Evolutionary conservation across 768 basidiomycete genomes (phyloP), one percentile per base, ranked within the genome.

Genomic region (Boletus subcaerulescens): DNA sequence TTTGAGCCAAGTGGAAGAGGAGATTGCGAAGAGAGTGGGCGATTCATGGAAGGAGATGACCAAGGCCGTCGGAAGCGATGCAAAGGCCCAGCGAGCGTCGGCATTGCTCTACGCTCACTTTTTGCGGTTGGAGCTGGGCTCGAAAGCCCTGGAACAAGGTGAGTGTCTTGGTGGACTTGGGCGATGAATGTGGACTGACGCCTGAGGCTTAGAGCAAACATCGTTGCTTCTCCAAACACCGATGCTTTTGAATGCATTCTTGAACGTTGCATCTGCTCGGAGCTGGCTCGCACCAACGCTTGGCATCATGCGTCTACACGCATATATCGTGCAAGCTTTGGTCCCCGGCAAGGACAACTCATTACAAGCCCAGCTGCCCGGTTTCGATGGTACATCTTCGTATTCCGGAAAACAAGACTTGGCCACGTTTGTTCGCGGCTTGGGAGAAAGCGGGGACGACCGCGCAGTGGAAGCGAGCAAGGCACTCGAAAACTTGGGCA

Each of bases 251-350:
- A 89, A 80, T 45, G 91, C 93, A 0, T 76, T 98, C 24, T 80
- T 95, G 50, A 88, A 83, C 61, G 90, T 97, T 58, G 80, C 89
- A 0, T 80, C 90, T 18, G 81, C 94, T 0, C 91, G 93, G 59
- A 93, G 85, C 65, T 99, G 95, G 95, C 83, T 98, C 10, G 65
- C 80, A 5, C 87, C 93, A 2, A 86, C 91, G 0, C 74, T 95
- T 36, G 75, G 81, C 31, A 77, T 86, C 62, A 89, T 97, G 83
- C 87, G 86, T 38, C 73, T 99, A 26, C 88, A 95, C 60, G 83
- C 90, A 5, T 84, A 85, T 69, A 76, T 99, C 33, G 80, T 84
- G 0, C 97, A 99, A 73, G 97, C 92, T 1, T 74, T 94, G 18
- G 73, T 83, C 4, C 88, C 88, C 3, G 80, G 80, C 45, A 73